phyloP scores from a whole-genome alignment of 2,329 filamentous ascomycete genomes.

The Diplodia seriata region DNA sequence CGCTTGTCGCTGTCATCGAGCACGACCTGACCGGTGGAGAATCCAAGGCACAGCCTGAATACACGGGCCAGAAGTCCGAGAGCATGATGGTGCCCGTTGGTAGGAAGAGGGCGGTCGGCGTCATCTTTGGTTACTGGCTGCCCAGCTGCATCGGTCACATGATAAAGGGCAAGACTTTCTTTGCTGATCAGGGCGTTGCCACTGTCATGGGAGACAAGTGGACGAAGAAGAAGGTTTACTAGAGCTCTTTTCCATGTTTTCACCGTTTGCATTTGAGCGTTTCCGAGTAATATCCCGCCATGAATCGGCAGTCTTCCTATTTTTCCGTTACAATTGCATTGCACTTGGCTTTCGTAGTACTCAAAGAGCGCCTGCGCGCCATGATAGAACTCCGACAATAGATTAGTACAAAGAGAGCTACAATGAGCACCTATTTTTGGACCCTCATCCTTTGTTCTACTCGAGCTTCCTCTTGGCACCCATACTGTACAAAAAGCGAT shows the following conservation, averaged over 20 bases:
- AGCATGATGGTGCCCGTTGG: constrained; percentile 11
- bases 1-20: constrained; percentile 18
- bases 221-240: constrained; percentile 1
- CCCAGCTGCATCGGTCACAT: constrained; percentile 35
- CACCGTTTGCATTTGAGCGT: neutral
- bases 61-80: constrained; percentile 9
- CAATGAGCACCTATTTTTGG: neutral
- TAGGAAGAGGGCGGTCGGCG: constrained; percentile 16
- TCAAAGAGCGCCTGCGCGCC: neutral
- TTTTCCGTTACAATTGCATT: neutral
- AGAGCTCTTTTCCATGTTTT: neutral
- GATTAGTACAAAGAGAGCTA: neutral
- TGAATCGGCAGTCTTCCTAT: too few relatives aligned
- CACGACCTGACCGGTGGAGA: constrained; percentile 15
- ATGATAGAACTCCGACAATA: neutral
- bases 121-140: constrained; percentile 5
- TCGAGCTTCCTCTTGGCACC: neutral
- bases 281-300: neutral
- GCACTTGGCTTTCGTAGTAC: neutral
- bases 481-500: neutral
- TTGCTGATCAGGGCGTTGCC: constrained; percentile 33
- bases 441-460: neutral
- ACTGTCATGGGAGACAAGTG: constrained; percentile 34
- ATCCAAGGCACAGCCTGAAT: constrained; percentile 3
- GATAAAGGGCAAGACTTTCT: constrained; percentile 36